Evolutionary conservation across 805 yeast genomes (phyloP).

Genomic region (Groenewaldozyma tartarivorans): DNA sequence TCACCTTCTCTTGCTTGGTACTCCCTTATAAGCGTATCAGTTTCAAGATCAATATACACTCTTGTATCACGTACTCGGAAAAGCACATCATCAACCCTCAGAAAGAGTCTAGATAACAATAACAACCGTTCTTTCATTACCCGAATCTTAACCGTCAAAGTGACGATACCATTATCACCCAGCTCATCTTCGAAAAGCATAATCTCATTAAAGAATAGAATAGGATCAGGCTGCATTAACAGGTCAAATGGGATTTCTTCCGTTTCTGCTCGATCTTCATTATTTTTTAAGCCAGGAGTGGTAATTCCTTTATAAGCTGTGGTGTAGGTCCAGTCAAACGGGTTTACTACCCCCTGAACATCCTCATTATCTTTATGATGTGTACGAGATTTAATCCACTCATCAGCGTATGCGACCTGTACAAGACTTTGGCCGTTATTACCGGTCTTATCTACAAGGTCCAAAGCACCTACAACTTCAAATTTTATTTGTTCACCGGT

Average conservation of each 20-base stretch:
- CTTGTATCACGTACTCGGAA: conserved; percentile 80
- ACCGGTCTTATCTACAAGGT: conserved; percentile 46
- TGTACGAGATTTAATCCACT: conserved; percentile 48
- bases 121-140: conserved; percentile 80
- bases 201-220: conserved; percentile 81
- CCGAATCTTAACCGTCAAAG: conserved; percentile 67
- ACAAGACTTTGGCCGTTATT: conserved; percentile 39
- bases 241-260: conserved; percentile 58
- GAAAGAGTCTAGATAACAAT: conserved; percentile 64
- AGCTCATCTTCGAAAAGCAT: conserved; percentile 88
- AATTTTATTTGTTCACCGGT: conserved; percentile 46
- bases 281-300: conserved; percentile 11
- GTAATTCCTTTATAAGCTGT: conserved; percentile 63
- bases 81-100: conserved; percentile 84
- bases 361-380: conserved; percentile 30
- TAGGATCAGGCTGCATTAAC: conserved; percentile 69
- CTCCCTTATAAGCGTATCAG: conserved; percentile 60
- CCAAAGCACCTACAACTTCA: conserved; percentile 69
- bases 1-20: conserved; percentile 58
- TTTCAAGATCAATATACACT: conserved; percentile 65
- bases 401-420: conserved; percentile 77
- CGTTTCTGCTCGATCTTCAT: conserved; percentile 9
- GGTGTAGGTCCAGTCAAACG: conserved; percentile 96
- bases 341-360: conserved; percentile 56
- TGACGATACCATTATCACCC: conserved; percentile 90